phyloP scores from a whole-genome alignment of 2,329 filamentous ascomycete species.

The Botryotinia globosa region DNA sequence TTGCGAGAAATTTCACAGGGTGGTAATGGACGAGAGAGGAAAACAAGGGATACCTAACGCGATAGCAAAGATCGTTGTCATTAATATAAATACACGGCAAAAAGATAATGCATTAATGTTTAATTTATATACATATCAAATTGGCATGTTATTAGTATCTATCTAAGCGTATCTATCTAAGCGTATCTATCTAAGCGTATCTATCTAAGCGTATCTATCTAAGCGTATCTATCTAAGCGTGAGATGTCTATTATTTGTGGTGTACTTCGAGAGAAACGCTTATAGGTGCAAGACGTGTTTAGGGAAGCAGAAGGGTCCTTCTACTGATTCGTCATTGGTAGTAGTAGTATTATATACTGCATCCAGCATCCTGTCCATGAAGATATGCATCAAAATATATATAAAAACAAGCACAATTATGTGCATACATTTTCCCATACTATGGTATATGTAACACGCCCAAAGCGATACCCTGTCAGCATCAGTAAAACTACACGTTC shows the following conservation, averaged over 20 bases:
- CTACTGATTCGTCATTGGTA: not conserved
- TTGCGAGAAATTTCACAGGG: not conserved
- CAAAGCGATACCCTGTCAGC: not conserved
- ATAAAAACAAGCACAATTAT: not conserved
- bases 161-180: no score
- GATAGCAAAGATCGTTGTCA: not conserved
- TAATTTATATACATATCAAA: not conserved
- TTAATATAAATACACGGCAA: not conserved
- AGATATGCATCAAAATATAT: not conserved
- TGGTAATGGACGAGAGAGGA: slow-evolving; percentile 3
- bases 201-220: no score
- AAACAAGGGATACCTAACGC: not conserved
- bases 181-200: no score
- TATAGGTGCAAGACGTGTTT: no score
- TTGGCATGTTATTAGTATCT: not conserved
- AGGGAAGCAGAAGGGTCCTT: not conserved
- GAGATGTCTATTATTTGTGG: not conserved
- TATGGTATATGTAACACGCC: no score
- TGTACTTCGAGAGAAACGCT: not conserved
- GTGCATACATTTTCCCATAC: not conserved
- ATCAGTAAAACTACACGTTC: not conserved
- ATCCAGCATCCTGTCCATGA: not conserved
- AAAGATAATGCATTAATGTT: slow-evolving; percentile 9
- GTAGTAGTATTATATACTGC: not conserved
- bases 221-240: not conserved